Conservation (phyloP, 2,329 filamentous ascomycete genomes). For the Neocatenulostroma microsporum region DNA sequence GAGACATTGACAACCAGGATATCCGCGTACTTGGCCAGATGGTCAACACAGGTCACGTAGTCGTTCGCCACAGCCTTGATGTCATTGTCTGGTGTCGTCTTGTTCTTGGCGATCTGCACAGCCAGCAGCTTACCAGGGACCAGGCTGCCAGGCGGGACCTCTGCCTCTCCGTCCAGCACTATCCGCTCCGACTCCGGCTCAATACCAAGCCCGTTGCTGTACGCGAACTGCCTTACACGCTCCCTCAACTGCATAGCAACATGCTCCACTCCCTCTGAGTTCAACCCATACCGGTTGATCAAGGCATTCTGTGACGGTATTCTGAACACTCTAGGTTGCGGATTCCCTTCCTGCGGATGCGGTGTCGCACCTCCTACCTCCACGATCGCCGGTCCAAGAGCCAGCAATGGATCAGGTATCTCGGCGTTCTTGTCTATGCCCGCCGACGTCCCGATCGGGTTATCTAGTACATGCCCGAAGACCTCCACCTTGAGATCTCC, state of each 20-base stretch:
- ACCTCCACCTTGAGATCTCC: constrained; percentile 55
- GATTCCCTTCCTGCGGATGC: constrained; percentile 79
- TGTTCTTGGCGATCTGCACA: constrained; percentile 96
- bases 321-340: constrained; percentile 79
- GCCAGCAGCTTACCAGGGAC: constrained; percentile 67
- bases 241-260: constrained; percentile 73
- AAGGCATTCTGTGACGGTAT: constrained; percentile 75
- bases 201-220: constrained; percentile 56
- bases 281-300: constrained; percentile 93
- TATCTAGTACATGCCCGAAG: constrained; percentile 68
- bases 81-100: constrained; percentile 76
- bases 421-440: constrained; percentile 93
- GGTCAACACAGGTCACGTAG: constrained; percentile 83
- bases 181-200: constrained; percentile 57
- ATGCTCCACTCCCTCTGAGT: constrained; percentile 80
- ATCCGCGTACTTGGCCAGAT: constrained; percentile 80
- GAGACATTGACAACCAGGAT: constrained; percentile 98
- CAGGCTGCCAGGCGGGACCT: constrained; percentile 77
- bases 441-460: constrained; percentile 90
- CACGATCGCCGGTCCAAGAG: constrained; percentile 74
- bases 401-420: constrained; percentile 76
- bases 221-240: constrained; percentile 70
- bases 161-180: constrained; percentile 67
- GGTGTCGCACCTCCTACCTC: constrained; percentile 91
- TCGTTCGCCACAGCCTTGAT: constrained; percentile 69